Evolutionary conservation across 352 stramenopile genomes (phyloP).

Genomic region (Phytophthora litchii): DNA sequence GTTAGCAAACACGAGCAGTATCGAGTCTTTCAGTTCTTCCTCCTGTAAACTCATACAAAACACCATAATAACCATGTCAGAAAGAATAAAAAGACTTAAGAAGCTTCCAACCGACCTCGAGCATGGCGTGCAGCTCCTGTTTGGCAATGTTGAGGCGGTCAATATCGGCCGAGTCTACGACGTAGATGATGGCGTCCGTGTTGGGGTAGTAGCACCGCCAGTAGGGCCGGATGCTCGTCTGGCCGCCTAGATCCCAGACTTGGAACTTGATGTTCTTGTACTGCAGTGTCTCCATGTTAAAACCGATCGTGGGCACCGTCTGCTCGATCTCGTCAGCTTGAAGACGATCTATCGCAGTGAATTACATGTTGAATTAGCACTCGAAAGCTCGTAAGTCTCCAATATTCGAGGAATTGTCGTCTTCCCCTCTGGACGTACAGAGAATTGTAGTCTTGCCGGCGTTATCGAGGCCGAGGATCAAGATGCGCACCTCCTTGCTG

Average conservation of each 20-base stretch:
- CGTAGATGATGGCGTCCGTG: constrained; percentile 97
- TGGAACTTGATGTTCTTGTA: constrained; percentile 97
- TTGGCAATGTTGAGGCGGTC: constrained; percentile 98
- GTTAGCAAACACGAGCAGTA: constrained; percentile 99
- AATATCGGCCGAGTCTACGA: constrained; percentile 95
- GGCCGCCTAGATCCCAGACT: constrained; percentile 99
- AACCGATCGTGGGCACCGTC: constrained; percentile 99
- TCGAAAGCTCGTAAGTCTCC: no score
- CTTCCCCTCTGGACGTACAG: constrained; percentile 67
- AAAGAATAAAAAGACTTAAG: constrained; percentile 2
- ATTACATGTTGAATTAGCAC: constrained; percentile 6
- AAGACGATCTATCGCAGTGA: constrained; percentile 58
- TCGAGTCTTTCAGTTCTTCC: constrained; percentile 98
- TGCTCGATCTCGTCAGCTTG: constrained; percentile 96
- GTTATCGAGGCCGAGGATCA: constrained; percentile 99
- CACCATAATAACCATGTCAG: constrained; percentile 6
- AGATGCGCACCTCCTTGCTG: constrained; percentile 99
- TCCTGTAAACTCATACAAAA: constrained; percentile 68
- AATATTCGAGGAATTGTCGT: neutral
- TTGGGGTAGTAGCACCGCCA: constrained; percentile 99
- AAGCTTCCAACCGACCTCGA: constrained; percentile 74
- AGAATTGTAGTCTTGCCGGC: constrained; percentile 99
- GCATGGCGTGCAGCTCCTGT: constrained; percentile 97
- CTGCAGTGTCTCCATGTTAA: constrained; percentile 95
- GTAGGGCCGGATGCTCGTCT: constrained; percentile 99